Evolutionary conservation across 257 asterid genomes (phyloP).

Genomic region (Nemophila menziesii): DNA sequence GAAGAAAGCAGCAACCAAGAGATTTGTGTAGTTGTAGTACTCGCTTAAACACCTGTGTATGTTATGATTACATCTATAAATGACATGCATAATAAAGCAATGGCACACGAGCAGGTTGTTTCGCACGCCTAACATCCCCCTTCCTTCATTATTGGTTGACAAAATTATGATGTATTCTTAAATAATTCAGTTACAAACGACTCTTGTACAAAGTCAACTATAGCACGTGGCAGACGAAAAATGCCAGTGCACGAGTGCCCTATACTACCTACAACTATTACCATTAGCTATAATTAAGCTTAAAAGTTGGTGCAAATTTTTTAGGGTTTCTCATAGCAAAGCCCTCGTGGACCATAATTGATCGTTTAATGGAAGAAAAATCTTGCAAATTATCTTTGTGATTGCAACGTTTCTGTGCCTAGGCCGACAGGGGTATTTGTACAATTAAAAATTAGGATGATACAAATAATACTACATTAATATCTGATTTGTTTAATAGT

Average conservation of each 20-base stretch:
- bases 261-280: not conserved
- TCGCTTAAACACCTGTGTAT: not conserved
- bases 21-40: not conserved
- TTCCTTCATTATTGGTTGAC: not conserved
- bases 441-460: no score
- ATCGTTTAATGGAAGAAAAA: not conserved
- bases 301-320: not conserved
- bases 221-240: conserved; percentile 1
- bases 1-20: not conserved
- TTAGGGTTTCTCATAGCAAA: not conserved
- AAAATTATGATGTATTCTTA: not conserved
- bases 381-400: not conserved
- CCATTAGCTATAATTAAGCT: not conserved
- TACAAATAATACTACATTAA: no score
- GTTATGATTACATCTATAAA: conserved; percentile 3
- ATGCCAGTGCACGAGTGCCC: conserved; percentile 2
- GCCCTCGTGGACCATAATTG: not conserved
- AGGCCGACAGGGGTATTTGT: conserved; percentile 2
- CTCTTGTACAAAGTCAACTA: not conserved
- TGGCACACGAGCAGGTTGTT: not conserved
- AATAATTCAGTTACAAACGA: not conserved
- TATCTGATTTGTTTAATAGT: no score
- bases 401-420: not conserved
- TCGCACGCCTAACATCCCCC: conserved; percentile 1
- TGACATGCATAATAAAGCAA: not conserved